Conservation (phyloP, 2,329 filamentous ascomycete species). For the Coniella lustricola region DNA sequence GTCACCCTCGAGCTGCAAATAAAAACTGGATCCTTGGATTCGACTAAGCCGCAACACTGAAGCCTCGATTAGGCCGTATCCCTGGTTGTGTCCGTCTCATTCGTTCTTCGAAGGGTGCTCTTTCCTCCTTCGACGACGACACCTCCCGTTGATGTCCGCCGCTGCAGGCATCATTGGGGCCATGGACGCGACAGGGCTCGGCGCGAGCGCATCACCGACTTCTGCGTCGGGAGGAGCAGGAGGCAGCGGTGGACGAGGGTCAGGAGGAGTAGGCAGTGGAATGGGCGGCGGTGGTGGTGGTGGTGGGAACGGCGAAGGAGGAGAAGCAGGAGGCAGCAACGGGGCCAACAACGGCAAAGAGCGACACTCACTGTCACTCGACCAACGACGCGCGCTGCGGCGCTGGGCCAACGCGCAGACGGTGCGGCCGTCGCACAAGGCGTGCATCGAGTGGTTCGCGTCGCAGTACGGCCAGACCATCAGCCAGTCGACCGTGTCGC, state of each 20-base stretch:
- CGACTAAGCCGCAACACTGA: not conserved
- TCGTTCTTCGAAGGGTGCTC: too few relatives aligned
- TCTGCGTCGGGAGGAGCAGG: not conserved
- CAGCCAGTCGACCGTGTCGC: conserved; percentile 56
- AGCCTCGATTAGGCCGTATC: too few relatives aligned
- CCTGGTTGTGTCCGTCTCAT: too few relatives aligned
- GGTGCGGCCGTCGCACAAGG: conserved; percentile 51
- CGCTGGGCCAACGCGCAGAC: conserved; percentile 52
- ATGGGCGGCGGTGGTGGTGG: not conserved
- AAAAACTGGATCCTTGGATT: conserved; percentile 10
- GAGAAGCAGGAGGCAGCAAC: not conserved
- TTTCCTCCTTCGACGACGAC: not conserved
- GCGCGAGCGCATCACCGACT: not conserved
- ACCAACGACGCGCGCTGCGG: conserved; percentile 53
- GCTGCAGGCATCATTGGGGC: conserved; percentile 8
- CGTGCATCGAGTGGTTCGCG: conserved; percentile 58
- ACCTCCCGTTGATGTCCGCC: conserved; percentile 8
- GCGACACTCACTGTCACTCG: conserved; percentile 54
- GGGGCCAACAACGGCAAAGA: conserved; percentile 31
- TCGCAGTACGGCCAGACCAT: conserved; percentile 52
- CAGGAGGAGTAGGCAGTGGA: not conserved
- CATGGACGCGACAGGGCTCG: conserved; percentile 9
- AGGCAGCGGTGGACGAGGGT: too few relatives aligned
- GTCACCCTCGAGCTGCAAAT: conserved; percentile 6
- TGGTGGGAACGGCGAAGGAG: not conserved